Evolutionary conservation across 495 filamentous ascomycete species (phyloP), one percentile per base, ranked within the genome.

Genomic region (Neurospora tetrasperma): DNA sequence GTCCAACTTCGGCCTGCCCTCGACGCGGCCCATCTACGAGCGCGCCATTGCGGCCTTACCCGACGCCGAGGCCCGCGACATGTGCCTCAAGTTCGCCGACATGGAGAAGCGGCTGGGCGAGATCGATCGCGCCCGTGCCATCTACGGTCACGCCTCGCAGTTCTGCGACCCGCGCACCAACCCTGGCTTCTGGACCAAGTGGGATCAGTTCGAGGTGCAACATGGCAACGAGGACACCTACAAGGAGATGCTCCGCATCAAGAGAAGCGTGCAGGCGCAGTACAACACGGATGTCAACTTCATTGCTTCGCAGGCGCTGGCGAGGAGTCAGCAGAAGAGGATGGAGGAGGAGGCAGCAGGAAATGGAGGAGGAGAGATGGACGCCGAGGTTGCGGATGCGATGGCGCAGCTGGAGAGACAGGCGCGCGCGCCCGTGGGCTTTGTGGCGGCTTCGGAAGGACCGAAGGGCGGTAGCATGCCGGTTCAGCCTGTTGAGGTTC

Each of bases 221-320:
- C 96, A 98, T 80, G 96, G 96, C 71, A 99, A 99, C 81, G 96
- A 99, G 78, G 96, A 99, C 80, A 99, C 96, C 9, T 99, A 96
- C 86, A 98, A 97, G 84, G 96, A 98, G 81, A 99, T 99, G 96
- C 86, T 98, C 54, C 90, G 95, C 35, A 93, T 98, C 85, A 99
- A 97, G 87, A 85, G 96, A 78, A 97, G 94, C 84, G 96, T 98
- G 6, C 94, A 97, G 81, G 94, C 96, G 70, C 92, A 97, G 85
- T 98, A 94, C 84, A 97, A 97, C 76, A 99, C 96, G 42, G 96
- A 99, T 80, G 95, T 99, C 85, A 97, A 93, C 79, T 98, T 97
- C 78, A 98, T 99, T 80, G 96, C 96, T 3, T 96, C 93, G 4
- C 96, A 99, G 80, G 96, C 96, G 3, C 85, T 98, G 72, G 94